Evolutionary conservation across 139 green algal genomes (phyloP).

Genomic region (Chlamydomonas eustigma): DNA sequence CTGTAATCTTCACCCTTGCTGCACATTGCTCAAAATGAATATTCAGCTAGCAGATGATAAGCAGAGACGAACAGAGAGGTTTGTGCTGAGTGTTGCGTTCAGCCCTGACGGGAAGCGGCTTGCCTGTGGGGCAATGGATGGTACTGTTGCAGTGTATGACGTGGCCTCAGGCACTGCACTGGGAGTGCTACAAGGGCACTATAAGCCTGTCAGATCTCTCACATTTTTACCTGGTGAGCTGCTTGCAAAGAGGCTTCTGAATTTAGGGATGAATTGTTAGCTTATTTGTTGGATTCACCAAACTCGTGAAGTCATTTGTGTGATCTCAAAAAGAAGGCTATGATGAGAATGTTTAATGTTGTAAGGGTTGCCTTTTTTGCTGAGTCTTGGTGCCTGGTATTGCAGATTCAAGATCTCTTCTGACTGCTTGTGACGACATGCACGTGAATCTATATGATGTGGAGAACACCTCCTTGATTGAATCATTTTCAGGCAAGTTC

Average conservation of each 20-base stretch:
- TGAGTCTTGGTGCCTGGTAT: no score
- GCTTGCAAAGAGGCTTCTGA: no score
- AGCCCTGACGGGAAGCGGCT: slow-evolving; percentile 63
- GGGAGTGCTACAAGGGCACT: slow-evolving; percentile 70
- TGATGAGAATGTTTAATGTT: no score
- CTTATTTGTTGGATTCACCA: no score
- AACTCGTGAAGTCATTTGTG: no score
- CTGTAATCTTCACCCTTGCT: not conserved
- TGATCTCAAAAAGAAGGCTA: no score
- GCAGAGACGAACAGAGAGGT: slow-evolving; percentile 40
- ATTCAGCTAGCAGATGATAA: slow-evolving; percentile 8
- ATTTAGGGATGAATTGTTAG: no score
- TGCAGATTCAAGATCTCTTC: slow-evolving; percentile 69
- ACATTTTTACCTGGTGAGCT: slow-evolving; percentile 74
- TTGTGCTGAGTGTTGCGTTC: slow-evolving; percentile 70
- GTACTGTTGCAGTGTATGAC: slow-evolving; percentile 76
- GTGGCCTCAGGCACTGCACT: slow-evolving; percentile 48
- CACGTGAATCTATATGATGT: slow-evolving; percentile 87
- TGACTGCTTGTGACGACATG: slow-evolving; percentile 90
- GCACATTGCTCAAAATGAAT: no score
- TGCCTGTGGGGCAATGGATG: slow-evolving; percentile 73
- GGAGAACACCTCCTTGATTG: slow-evolving; percentile 64
- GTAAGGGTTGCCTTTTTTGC: no score
- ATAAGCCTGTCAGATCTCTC: slow-evolving; percentile 78
- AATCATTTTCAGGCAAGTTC: slow-evolving; percentile 62